These are phyloP conservation scores for Podospora pseudocomata DNA, from an alignment of 495 filamentous ascomycete genomes.

Conservation along the genomic window DNA sequence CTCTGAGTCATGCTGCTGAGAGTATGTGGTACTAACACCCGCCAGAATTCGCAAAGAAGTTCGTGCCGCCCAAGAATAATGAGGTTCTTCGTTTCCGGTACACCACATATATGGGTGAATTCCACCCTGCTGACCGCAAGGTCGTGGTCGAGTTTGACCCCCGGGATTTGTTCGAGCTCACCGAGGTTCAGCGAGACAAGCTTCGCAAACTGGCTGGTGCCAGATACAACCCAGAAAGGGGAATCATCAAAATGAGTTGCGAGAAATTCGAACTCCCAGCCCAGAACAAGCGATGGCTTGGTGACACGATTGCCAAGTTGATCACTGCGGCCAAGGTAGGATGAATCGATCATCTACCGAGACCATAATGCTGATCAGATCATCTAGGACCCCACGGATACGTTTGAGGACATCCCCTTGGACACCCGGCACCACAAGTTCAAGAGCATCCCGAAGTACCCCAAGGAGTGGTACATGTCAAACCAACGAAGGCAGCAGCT, in stretches of 20 bases:
- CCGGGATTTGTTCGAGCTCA: conserved; percentile 58
- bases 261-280: conserved; percentile 82
- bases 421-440: conserved; percentile 83
- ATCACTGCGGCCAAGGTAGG: conserved; percentile 69
- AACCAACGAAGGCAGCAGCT: conserved; percentile 62
- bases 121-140: conserved; percentile 86
- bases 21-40: background rate
- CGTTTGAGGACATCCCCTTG: conserved; percentile 83
- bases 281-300: conserved; percentile 94
- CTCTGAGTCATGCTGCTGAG: background rate
- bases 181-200: conserved; percentile 65
- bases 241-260: conserved; percentile 83
- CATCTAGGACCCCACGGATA: conserved; percentile 62
- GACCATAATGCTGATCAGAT: conserved; percentile 10
- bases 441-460: conserved; percentile 69
- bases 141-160: conserved; percentile 87
- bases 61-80: conserved; percentile 62
- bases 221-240: conserved; percentile 86
- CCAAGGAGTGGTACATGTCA: conserved; percentile 75
- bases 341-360: background rate
- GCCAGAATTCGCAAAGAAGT: conserved; percentile 76
- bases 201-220: conserved; percentile 81
- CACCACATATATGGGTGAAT: conserved; percentile 94
- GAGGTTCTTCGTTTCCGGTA: conserved; percentile 86
- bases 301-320: conserved; percentile 69